These are phyloP conservation scores for Sporothrix pseudoabietina DNA, from an alignment of 2,329 filamentous ascomycete genomes.

Conservation along the genomic window DNA sequence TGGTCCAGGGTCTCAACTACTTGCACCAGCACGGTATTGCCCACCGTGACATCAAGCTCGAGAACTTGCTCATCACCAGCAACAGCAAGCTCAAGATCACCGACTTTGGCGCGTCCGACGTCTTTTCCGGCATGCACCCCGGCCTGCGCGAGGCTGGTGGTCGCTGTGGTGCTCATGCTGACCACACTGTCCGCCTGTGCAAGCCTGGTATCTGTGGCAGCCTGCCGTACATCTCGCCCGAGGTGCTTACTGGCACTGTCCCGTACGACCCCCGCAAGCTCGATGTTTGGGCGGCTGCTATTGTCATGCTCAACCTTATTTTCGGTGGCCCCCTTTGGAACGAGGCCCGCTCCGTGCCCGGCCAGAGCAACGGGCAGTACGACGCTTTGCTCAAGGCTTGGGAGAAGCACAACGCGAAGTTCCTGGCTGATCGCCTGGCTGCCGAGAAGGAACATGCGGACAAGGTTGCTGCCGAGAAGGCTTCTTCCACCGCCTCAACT, in stretches of 20 bases:
- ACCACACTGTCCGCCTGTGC: conserved; percentile 68
- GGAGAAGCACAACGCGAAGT: conserved; percentile 65
- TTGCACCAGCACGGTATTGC: conserved; percentile 83
- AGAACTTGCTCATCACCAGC: conserved; percentile 78
- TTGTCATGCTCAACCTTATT: conserved; percentile 78
- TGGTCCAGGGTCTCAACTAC: conserved; percentile 79
- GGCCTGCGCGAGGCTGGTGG: conserved; percentile 72
- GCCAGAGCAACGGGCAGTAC: conserved; percentile 58
- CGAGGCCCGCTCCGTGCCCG: conserved; percentile 55
- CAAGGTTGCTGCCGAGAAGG: neutral
- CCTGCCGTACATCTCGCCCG: conserved; percentile 83
- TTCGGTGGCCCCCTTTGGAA: conserved; percentile 75
- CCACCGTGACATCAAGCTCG: conserved; percentile 87
- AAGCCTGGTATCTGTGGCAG: conserved; percentile 81
- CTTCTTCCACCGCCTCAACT: neutral
- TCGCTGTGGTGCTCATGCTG: conserved; percentile 73
- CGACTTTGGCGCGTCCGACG: conserved; percentile 87
- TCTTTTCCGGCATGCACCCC: conserved; percentile 80
- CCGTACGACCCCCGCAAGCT: conserved; percentile 73
- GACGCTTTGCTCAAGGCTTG: conserved; percentile 66
- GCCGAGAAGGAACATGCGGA: conserved; percentile 44
- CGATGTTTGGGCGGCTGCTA: conserved; percentile 83
- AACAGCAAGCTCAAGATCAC: conserved; percentile 86
- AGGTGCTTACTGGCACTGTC: conserved; percentile 70
- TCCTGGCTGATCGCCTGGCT: conserved; percentile 40